phyloP scores from a whole-genome alignment of 1,284 basidiomycete species.

The Pholiota adiposa region DNA sequence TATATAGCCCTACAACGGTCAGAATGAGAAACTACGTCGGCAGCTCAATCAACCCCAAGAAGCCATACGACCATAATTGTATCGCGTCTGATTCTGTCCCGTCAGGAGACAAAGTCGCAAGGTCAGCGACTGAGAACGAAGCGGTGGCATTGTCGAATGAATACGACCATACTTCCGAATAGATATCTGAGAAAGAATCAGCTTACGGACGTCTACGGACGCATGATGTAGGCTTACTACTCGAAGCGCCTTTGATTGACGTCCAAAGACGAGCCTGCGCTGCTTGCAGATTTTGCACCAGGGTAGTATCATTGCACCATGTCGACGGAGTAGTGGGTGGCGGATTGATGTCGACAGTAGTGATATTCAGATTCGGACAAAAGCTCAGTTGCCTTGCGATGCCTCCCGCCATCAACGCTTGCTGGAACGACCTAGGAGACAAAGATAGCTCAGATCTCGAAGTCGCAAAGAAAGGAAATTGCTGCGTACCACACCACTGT shows the following conservation, averaged over 20 bases:
- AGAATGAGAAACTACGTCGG: not conserved
- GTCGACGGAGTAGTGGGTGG: constrained; percentile 17
- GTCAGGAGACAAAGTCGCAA: constrained; percentile 25
- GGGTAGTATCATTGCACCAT: constrained; percentile 26
- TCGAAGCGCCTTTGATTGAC: constrained; percentile 27
- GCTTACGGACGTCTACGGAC: not conserved
- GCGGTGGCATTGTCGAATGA: constrained; percentile 26
- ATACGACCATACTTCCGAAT: constrained; percentile 32
- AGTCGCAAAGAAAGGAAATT: not conserved
- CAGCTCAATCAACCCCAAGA: constrained; percentile 28
- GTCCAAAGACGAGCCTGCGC: constrained; percentile 27
- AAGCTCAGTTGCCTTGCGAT: constrained; percentile 29
- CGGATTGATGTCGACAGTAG: constrained; percentile 26
- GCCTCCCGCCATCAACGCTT: constrained; percentile 32
- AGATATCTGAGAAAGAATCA: constrained; percentile 19
- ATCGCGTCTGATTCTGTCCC: constrained; percentile 33
- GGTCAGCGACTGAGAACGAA: constrained; percentile 28
- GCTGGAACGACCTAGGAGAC: constrained; percentile 29
- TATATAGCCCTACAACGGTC: no score
- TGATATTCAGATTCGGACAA: constrained; percentile 20
- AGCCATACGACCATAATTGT: constrained; percentile 33
- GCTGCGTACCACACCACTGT: constrained; percentile 27
- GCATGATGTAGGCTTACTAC: constrained; percentile 17
- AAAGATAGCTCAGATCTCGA: not conserved
- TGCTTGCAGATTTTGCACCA: constrained; percentile 24